A percentile compares a stretch with the other conserved stretches of the same genome.
phyloP scores from a whole-genome alignment of 2,329 filamentous ascomycete genomes.

The Aspergillus fischeri region DNA sequence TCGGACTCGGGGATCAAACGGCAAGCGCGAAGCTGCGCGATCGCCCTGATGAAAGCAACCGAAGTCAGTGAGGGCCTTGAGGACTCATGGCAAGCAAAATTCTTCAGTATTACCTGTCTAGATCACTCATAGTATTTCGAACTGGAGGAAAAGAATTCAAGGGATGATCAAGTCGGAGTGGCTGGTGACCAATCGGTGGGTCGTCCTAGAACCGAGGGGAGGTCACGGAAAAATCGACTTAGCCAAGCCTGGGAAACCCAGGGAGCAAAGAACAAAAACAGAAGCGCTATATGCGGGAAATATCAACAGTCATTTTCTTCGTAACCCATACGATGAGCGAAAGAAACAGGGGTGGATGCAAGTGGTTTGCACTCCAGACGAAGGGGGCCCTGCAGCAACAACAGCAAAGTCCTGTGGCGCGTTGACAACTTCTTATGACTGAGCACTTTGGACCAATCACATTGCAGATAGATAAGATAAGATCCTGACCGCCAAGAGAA shows the following conservation, averaged over 20 bases:
- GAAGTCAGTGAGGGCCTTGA: constrained; percentile 17
- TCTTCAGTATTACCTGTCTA: constrained; percentile 66
- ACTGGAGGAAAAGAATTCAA: constrained; percentile 5
- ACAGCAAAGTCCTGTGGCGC: constrained; percentile 1
- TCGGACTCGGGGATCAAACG: constrained; percentile 92
- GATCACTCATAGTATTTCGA: constrained; percentile 70
- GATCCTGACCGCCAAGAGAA: constrained; percentile 30
- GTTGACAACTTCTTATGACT: constrained; percentile 1
- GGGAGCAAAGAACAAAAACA: constrained; percentile 6
- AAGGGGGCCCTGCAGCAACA: constrained; percentile 5
- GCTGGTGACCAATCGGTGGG: constrained; percentile 11
- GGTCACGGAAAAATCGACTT: constrained; percentile 3
- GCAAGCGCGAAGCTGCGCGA: constrained; percentile 91
- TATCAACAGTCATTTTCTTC: constrained; percentile 18
- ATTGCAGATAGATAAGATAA: constrained; percentile 35
- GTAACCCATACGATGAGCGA: constrained; percentile 1
- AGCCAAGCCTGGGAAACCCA: constrained; percentile 6
- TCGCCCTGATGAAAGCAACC: constrained; percentile 59
- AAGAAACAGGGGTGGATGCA: constrained; percentile 4
- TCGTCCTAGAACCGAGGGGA: constrained; percentile 15
- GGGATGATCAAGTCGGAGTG: constrained; percentile 2
- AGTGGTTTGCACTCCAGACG: background rate
- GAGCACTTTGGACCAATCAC: constrained; percentile 23
- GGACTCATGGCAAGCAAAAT: background rate
- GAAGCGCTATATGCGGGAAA: constrained; percentile 17